Base-by-base conservation (phyloP, 768 basidiomycete species). In the Mrakia frigida region DNA sequence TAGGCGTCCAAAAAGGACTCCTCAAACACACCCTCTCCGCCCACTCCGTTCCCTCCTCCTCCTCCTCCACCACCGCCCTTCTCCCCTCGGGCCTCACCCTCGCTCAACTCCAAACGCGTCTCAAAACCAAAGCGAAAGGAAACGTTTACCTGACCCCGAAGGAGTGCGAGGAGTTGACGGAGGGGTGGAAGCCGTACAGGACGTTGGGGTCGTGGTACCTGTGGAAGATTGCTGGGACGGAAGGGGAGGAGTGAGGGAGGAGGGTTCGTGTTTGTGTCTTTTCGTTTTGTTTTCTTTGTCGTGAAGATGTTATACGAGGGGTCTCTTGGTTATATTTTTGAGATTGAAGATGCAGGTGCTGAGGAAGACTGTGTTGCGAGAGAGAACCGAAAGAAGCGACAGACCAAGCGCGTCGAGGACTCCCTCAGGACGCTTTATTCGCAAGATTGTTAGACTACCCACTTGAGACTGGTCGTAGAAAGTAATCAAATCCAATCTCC, bases 151-250 rank as follows among this genome's bases (percentile, higher is more conserved):
- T 94, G 78, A 91, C 91, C 3, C 91, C 92, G 9, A 84, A 87
- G 69, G 92, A 95, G 83, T 93, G 94, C 92, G 88, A 90, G 77
- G 87, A 86, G 35, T 82, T 95, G 77, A 92, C 92, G 4, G 88
- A 88, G 70, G 80, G 84, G 39, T 95, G 93, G 93, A 87, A 85
- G 79, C 93, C 93, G 6, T 95, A 92, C 81, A 50, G 74, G n/a
- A 60, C 50, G 11, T 7, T 75, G 1, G 74, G 74, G 10, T 25
- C n/a, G 23, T 75, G 69, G 67, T 60, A 35, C 18, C 43, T 69
- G 74, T 75, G 74, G 74, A 75, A 70, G 53, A 68, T 75, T 7
- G 35, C 50, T 65, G 65, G 65, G 37, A 43, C 35, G 18, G 65
- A 68, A 23, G 65, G 39, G 37, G 65, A 68, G 25, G 56, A 56